Conservation (phyloP, 1,139 yeast species). For the Pichia inconspicua region DNA sequence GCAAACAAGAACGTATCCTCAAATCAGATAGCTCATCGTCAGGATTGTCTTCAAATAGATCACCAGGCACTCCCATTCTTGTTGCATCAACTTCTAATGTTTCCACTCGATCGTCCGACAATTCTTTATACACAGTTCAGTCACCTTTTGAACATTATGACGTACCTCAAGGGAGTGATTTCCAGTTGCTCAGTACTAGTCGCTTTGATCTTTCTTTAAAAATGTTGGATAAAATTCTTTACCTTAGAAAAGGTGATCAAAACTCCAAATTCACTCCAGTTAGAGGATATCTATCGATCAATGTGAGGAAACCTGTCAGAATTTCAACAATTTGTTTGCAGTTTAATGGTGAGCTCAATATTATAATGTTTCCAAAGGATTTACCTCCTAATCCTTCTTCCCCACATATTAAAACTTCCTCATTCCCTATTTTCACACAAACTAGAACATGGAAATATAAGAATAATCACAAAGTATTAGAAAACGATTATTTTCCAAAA, state of each 20-base stretch:
- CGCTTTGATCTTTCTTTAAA: constrained; percentile 7
- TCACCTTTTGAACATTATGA: constrained; percentile 7
- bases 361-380: constrained; percentile 6
- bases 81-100: background rate
- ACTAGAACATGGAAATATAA: constrained; percentile 12
- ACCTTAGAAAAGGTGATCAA: constrained; percentile 9
- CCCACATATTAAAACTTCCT: background rate
- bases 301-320: constrained; percentile 13
- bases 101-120: background rate
- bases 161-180: constrained; percentile 11
- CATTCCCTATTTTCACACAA: constrained; percentile 7
- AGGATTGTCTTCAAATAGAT: background rate
- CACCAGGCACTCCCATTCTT: background rate
- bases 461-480: constrained; percentile 9
- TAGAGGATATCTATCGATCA: constrained; percentile 18
- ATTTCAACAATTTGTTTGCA: constrained; percentile 9
- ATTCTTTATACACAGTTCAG: constrained; percentile 1
- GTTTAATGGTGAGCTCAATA: constrained; percentile 9
- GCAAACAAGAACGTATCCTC: background rate
- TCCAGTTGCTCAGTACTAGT: constrained; percentile 3
- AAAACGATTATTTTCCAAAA: constrained; percentile 10
- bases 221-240: constrained; percentile 13
- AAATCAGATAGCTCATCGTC: background rate
- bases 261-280: constrained; percentile 14
- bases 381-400: constrained; percentile 4